A percentile compares a stretch with the other conserved stretches of the same genome.
These are phyloP conservation scores for Pseudogymnoascus sp. DNA, from an alignment of 2,329 filamentous ascomycete species.

Conservation along the genomic window DNA sequence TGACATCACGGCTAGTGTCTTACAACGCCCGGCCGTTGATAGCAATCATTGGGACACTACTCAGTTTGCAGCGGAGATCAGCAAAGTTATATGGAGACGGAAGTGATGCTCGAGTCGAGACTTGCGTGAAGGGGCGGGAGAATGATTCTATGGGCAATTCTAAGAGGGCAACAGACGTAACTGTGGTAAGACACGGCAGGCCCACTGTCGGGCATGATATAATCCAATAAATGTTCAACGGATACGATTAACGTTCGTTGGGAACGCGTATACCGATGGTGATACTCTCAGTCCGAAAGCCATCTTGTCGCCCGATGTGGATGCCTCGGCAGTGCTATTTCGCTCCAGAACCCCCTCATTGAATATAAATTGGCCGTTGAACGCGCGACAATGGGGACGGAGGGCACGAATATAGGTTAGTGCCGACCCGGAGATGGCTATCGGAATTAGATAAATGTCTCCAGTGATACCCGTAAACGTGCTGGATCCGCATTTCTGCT, in stretches of 20 bases:
- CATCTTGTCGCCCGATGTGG: neutral
- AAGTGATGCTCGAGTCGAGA: neutral
- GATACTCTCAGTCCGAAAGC: neutral
- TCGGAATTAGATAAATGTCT: conserved; percentile 1
- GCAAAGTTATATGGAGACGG: neutral
- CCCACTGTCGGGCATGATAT: neutral
- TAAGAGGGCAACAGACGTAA: neutral
- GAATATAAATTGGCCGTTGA: neutral
- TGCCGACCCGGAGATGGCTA: neutral
- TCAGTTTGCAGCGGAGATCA: neutral
- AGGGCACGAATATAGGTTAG: neutral
- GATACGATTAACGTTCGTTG: neutral
- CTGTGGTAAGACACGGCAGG: neutral
- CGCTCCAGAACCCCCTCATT: neutral
- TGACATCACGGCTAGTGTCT: neutral
- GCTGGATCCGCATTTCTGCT: conserved; percentile 3
- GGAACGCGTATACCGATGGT: neutral
- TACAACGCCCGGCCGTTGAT: neutral
- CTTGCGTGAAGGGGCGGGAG: neutral
- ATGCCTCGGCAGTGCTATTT: neutral
- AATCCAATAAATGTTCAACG: neutral
- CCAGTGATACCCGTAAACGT: conserved; percentile 4
- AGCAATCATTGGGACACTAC: neutral
- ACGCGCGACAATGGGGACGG: neutral
- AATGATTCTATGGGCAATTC: neutral